These are phyloP conservation scores for Spathaspora passalidarum DNA, from an alignment of 805 yeast species.

Conservation along the genomic window DNA sequence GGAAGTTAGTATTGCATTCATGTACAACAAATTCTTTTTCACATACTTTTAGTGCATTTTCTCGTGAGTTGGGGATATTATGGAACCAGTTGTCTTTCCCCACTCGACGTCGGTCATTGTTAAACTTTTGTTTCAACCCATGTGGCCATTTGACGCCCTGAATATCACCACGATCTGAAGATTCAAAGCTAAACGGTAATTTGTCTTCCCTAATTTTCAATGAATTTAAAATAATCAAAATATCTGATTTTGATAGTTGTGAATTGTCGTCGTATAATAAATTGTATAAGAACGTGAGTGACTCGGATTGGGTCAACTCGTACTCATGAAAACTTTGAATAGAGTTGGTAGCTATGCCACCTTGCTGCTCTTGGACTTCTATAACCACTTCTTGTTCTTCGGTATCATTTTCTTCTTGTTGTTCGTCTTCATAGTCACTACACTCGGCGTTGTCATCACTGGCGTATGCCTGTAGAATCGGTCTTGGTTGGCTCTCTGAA, in stretches of 20 bases:
- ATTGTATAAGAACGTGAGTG: conserved; percentile 38
- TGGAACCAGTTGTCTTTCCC: conserved; percentile 38
- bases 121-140: conserved; percentile 29
- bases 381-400: neutral
- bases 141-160: conserved; percentile 39
- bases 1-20: conserved; percentile 18
- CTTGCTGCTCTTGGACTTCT: neutral
- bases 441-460: conserved; percentile 3
- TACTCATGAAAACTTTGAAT: conserved; percentile 19
- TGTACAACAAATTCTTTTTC: neutral
- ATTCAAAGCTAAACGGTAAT: conserved; percentile 25
- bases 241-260: conserved; percentile 31
- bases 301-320: conserved; percentile 39
- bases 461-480: neutral
- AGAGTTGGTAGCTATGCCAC: neutral
- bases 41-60: conserved; percentile 34
- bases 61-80: conserved; percentile 33
- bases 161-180: conserved; percentile 17
- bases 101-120: conserved; percentile 30
- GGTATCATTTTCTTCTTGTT: neutral
- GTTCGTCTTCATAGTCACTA: conserved; percentile 1
- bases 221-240: conserved; percentile 31
- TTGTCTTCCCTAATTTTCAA: conserved; percentile 34
- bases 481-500: too few species aligned
- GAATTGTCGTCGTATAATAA: conserved; percentile 36